Evolutionary conservation across 2,329 filamentous ascomycete genomes (phyloP).

Genomic region (Ophiostoma perfectum): DNA sequence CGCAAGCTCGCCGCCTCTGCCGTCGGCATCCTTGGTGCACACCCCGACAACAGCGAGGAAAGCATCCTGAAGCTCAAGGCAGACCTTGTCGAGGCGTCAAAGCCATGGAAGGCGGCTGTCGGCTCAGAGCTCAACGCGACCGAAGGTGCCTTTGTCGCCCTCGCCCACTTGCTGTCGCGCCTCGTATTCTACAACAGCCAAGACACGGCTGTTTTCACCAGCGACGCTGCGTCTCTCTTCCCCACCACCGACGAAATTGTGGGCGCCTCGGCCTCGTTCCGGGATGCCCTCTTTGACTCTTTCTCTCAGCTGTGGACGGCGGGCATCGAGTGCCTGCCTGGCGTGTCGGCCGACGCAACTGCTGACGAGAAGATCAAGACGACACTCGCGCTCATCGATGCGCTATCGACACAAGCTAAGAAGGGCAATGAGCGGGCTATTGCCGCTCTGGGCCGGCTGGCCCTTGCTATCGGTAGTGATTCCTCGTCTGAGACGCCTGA

Average conservation of each 20-base stretch:
- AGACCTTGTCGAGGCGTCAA: slow-evolving; percentile 42
- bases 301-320: slow-evolving; percentile 43
- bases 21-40: slow-evolving; percentile 71
- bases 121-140: slow-evolving; percentile 42
- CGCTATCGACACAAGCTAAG: slow-evolving; percentile 64
- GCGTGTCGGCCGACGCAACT: slow-evolving; percentile 22
- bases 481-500: neutral
- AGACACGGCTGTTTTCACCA: neutral
- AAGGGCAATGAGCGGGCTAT: slow-evolving; percentile 79
- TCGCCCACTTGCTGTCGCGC: slow-evolving; percentile 42
- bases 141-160: slow-evolving; percentile 45
- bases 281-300: slow-evolving; percentile 42
- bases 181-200: slow-evolving; percentile 38
- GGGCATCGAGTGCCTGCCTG: slow-evolving; percentile 35
- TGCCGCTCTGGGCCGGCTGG: slow-evolving; percentile 69
- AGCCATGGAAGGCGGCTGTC: slow-evolving; percentile 46
- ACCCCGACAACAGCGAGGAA: slow-evolving; percentile 44
- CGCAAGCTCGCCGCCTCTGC: slow-evolving; percentile 62
- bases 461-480: slow-evolving; percentile 41
- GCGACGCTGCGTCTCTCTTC: slow-evolving; percentile 13
- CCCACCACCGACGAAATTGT: slow-evolving; percentile 25
- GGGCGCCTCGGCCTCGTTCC: slow-evolving; percentile 33
- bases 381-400: slow-evolving; percentile 49
- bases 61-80: slow-evolving; percentile 41
- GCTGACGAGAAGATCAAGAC: slow-evolving; percentile 23